A percentile compares a stretch with the other conserved stretches of the same genome.
Conservation (phyloP, 2,329 filamentous ascomycete species). For the Grosmannia clavigera region DNA sequence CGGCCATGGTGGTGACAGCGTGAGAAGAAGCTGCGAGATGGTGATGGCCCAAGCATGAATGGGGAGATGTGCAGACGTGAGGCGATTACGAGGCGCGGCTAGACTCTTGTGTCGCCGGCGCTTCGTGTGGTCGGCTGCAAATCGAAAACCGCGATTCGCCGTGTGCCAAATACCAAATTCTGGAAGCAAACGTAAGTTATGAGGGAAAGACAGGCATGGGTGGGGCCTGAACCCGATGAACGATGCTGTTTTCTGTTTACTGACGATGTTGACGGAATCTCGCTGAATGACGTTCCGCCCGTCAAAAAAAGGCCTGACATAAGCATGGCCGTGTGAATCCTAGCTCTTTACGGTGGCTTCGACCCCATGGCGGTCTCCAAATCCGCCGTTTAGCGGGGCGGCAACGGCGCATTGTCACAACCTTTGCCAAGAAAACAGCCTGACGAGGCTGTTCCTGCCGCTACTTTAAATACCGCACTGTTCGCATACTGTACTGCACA, state of each 20-base stretch:
- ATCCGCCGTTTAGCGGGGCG: too few relatives aligned
- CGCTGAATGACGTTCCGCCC: background rate
- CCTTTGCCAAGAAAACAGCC: too few relatives aligned
- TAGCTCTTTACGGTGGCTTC: background rate
- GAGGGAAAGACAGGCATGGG: background rate
- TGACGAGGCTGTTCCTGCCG: background rate
- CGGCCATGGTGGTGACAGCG: slow-evolving; percentile 34
- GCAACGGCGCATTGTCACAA: too few relatives aligned
- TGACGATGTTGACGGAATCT: background rate
- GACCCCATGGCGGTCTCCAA: too few relatives aligned
- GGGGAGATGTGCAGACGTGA: background rate
- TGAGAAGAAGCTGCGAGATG: slow-evolving; percentile 11
- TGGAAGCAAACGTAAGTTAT: too few relatives aligned
- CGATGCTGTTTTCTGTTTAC: background rate
- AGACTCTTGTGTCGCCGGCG: background rate
- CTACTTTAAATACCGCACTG: background rate
- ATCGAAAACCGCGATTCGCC: background rate
- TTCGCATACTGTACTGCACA: background rate
- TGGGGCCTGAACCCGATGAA: background rate
- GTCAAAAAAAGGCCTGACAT: background rate
- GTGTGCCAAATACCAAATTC: background rate
- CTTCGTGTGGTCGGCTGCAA: background rate
- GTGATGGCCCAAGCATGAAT: background rate
- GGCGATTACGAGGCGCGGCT: background rate
- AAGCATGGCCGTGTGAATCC: background rate